Conservation (phyloP, 129 eudicot species). For the Ambrosia trifida region DNA sequence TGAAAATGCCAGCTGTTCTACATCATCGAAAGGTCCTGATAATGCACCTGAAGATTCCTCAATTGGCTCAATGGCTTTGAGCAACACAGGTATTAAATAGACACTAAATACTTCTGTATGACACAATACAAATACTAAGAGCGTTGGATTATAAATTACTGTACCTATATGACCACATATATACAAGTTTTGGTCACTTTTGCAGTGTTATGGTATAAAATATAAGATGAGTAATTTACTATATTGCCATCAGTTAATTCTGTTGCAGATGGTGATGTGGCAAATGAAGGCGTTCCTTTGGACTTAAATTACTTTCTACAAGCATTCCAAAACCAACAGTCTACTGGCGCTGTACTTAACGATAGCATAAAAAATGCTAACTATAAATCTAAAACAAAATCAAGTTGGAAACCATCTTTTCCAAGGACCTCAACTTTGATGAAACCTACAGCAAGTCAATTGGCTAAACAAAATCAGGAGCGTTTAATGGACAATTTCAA, state of each 20-base stretch:
- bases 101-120: conserved; percentile 7
- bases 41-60: conserved; percentile 28
- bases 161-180: conserved; percentile 2
- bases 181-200: too few species aligned
- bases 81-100: conserved; percentile 40
- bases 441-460: conserved; percentile 96
- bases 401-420: conserved; percentile 48
- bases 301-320: conserved; percentile 25
- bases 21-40: conserved; percentile 43
- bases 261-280: conserved; percentile 39
- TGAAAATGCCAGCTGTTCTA: conserved; percentile 47
- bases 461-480: conserved; percentile 83
- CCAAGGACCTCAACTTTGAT: conserved; percentile 85
- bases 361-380: conserved; percentile 37
- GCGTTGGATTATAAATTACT: conserved; percentile 17
- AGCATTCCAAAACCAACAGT: conserved; percentile 40
- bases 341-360: conserved; percentile 35
- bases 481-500: conserved; percentile 48
- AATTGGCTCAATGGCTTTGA: conserved; percentile 36
- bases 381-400: conserved; percentile 45
- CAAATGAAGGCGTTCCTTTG: conserved; percentile 36
- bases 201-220: neutral
- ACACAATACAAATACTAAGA: neutral
- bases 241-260: neutral
- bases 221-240: neutral